phyloP scores from a whole-genome alignment of 2,329 filamentous ascomycete species.

The Fulvia fulva region DNA sequence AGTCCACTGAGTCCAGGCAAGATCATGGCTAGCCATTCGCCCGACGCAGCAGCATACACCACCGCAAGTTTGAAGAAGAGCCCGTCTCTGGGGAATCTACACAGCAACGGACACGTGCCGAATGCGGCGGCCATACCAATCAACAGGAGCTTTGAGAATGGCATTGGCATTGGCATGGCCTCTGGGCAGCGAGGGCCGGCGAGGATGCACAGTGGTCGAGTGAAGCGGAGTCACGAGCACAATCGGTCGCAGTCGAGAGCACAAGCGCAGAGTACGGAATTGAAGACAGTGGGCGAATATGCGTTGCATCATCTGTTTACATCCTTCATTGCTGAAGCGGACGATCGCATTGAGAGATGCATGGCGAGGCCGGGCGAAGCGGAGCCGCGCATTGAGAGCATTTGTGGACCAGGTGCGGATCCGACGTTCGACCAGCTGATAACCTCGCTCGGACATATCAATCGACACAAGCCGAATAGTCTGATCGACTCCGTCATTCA shows the following conservation, averaged over 20 bases:
- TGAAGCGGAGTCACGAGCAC: slow-evolving; percentile 67
- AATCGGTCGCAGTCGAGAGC: slow-evolving; percentile 66
- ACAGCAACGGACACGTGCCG: slow-evolving; percentile 16
- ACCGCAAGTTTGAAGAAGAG: slow-evolving; percentile 29
- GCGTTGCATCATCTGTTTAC: slow-evolving; percentile 95
- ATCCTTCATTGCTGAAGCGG: slow-evolving; percentile 93
- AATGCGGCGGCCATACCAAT: slow-evolving; percentile 19
- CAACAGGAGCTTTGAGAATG: slow-evolving; percentile 29
- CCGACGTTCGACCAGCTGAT: slow-evolving; percentile 91
- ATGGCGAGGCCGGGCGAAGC: slow-evolving; percentile 74
- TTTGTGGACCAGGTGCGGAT: slow-evolving; percentile 88
- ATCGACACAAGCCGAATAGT: slow-evolving; percentile 87
- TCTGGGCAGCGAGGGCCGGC: slow-evolving; percentile 37
- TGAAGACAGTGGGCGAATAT: slow-evolving; percentile 96
- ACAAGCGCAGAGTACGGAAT: slow-evolving; percentile 51
- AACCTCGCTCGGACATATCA: slow-evolving; percentile 87
- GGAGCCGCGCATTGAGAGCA: slow-evolving; percentile 78
- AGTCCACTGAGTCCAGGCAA: slow-evolving; percentile 86
- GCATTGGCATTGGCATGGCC: not conserved
- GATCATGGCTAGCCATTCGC: slow-evolving; percentile 53
- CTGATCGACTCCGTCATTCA: slow-evolving; percentile 97
- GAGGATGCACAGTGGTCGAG: slow-evolving; percentile 52
- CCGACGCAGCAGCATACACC: slow-evolving; percentile 13
- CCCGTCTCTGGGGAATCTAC: slow-evolving; percentile 31
- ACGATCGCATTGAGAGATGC: slow-evolving; percentile 89